Percentiles rank a stretch among this genome's conserved stretches.
These are phyloP conservation scores for Umbelopsis vinacea DNA, from an alignment of 192 early-diverging fungal species.

Conservation along the genomic window DNA sequence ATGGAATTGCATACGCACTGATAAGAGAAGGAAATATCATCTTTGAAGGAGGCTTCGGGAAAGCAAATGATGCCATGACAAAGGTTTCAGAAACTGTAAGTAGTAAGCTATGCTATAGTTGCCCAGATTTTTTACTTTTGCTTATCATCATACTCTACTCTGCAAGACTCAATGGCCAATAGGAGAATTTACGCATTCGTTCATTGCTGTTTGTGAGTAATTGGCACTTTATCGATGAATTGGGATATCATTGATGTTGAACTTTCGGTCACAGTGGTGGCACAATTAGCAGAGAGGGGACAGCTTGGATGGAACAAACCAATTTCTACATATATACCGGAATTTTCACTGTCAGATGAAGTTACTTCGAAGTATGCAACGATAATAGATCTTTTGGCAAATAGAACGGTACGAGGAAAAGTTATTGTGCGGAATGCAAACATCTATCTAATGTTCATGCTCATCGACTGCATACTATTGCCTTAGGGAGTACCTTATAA, in stretches of 20 bases:
- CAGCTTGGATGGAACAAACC: background rate
- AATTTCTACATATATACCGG: background rate
- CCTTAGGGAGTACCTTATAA: background rate
- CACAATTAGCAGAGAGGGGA: background rate
- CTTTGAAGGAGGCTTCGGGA: background rate
- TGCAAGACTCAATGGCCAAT: background rate
- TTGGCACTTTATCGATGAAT: no score
- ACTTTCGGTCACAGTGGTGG: background rate
- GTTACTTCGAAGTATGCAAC: background rate
- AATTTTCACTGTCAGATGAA: background rate
- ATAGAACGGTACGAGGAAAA: background rate
- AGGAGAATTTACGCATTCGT: background rate
- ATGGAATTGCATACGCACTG: background rate
- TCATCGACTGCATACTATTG: background rate
- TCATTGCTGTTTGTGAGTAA: conserved; percentile 5
- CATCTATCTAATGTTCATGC: background rate
- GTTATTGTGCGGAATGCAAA: background rate
- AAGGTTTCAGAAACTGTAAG: background rate
- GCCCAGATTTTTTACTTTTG: background rate
- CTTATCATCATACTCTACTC: background rate
- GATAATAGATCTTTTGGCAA: background rate
- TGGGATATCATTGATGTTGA: background rate
- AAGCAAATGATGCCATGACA: background rate
- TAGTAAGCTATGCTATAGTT: background rate
- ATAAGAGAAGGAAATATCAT: background rate